Conservation (phyloP, 2,329 filamentous ascomycete species). For the Penicillium fuscoglaucum region DNA sequence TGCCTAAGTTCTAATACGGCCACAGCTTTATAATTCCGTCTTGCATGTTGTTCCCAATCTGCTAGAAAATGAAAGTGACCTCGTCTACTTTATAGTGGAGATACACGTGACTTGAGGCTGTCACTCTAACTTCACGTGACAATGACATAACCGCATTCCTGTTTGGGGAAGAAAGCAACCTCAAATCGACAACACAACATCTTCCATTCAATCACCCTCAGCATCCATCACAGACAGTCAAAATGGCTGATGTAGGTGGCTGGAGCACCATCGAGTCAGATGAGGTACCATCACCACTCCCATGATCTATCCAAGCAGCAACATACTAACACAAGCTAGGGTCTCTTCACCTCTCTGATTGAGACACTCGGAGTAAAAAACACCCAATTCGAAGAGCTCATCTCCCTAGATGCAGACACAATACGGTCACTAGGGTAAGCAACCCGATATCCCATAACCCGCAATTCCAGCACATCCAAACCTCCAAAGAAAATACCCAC, state of each 20-base stretch:
- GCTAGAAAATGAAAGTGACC: not conserved
- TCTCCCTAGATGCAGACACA: conserved; percentile 75
- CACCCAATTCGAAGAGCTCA: conserved; percentile 95
- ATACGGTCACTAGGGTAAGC: conserved; percentile 46
- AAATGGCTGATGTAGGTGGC: conserved; percentile 63
- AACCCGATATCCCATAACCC: not conserved
- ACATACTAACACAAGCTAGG: conserved; percentile 51
- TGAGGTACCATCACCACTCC: conserved; percentile 64
- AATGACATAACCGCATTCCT: conserved; percentile 18
- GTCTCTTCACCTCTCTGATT: conserved; percentile 95
- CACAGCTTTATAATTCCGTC: not conserved
- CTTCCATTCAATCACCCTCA: not conserved
- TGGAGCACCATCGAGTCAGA: conserved; percentile 99
- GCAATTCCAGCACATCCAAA: conserved; percentile 5
- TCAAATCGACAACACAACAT: conserved; percentile 3
- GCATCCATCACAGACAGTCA: conserved; percentile 44
- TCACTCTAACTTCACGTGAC: conserved; percentile 3
- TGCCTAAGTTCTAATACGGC: not conserved
- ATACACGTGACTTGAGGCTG: not conserved
- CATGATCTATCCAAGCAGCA: not conserved
- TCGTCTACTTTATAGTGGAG: not conserved
- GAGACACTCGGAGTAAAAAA: conserved; percentile 87
- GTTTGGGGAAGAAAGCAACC: conserved; percentile 11
- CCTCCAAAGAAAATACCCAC: not conserved
- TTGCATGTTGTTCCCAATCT: not conserved